Conservation (phyloP, 1,284 basidiomycete genomes). For the Ganoderma multipileum region DNA sequence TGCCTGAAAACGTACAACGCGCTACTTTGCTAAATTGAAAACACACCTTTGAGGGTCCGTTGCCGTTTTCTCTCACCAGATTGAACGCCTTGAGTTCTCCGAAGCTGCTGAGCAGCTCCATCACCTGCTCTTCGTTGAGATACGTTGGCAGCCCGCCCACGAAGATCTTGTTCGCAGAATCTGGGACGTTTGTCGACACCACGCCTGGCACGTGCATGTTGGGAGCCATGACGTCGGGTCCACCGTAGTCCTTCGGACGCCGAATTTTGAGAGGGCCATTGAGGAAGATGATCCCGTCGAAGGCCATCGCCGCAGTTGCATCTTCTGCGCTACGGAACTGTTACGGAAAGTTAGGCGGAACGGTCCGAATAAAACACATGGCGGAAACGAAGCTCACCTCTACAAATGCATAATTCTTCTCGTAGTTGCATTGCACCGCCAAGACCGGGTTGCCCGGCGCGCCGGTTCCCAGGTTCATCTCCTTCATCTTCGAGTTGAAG, state of each 20-base stretch:
- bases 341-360: slow-evolving; percentile 22
- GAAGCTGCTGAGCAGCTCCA: slow-evolving; percentile 96
- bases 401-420: slow-evolving; percentile 97
- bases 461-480: slow-evolving; percentile 86
- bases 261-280: slow-evolving; percentile 93
- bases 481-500: slow-evolving; percentile 96
- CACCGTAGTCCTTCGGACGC: slow-evolving; percentile 95
- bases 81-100: slow-evolving; percentile 98
- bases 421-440: slow-evolving; percentile 94
- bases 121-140: slow-evolving; percentile 96
- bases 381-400: slow-evolving; percentile 64
- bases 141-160: slow-evolving; percentile 96
- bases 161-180: slow-evolving; percentile 98
- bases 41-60: slow-evolving; percentile 86
- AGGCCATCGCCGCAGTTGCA: slow-evolving; percentile 94
- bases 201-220: slow-evolving; percentile 90
- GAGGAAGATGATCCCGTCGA: slow-evolving; percentile 96
- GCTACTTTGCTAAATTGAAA: not conserved
- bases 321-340: slow-evolving; percentile 98
- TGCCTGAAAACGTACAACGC: not conserved
- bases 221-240: slow-evolving; percentile 66
- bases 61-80: slow-evolving; percentile 93
- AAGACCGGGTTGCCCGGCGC: slow-evolving; percentile 90
- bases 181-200: slow-evolving; percentile 95
- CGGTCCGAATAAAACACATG: slow-evolving; percentile 7